Conservation (phyloP, 1,284 basidiomycete species). For the Cryptococcus neoformans region DNA sequence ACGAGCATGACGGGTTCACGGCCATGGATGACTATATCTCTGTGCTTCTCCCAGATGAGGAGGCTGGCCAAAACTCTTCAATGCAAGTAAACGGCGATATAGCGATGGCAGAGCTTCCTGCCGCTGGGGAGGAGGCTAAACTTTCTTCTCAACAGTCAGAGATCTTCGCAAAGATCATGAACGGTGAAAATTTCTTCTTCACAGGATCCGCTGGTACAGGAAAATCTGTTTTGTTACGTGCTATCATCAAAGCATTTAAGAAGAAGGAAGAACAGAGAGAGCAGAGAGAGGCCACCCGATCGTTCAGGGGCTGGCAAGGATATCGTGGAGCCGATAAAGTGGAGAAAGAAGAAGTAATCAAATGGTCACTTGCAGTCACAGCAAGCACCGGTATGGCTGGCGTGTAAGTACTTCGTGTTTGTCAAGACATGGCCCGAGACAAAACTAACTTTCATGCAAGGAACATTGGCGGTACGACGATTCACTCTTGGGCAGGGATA, state of each 20-base stretch:
- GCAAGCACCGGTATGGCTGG: conserved; percentile 61
- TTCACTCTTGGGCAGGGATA: conserved; percentile 59
- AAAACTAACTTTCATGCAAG: conserved; percentile 24
- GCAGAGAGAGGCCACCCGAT: too few species aligned
- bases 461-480: conserved; percentile 61
- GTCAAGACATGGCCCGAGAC: background rate
- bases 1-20: background rate
- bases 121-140: conserved; percentile 8
- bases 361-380: conserved; percentile 63
- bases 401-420: conserved; percentile 25
- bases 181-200: conserved; percentile 77
- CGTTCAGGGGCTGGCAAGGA: too few species aligned
- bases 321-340: too few species aligned
- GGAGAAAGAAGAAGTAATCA: background rate
- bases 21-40: background rate
- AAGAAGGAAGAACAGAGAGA: conserved; percentile 37
- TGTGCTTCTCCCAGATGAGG: background rate
- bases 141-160: conserved; percentile 59
- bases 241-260: conserved; percentile 66
- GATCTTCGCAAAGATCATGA: conserved; percentile 67
- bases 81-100: too few species aligned
- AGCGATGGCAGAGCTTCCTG: too few species aligned
- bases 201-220: conserved; percentile 98
- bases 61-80: background rate
- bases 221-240: conserved; percentile 81